Evolutionary conservation across 176 grass and related monocot genomes (phyloP).

Genomic region (Hsuehochloa calcarea): DNA sequence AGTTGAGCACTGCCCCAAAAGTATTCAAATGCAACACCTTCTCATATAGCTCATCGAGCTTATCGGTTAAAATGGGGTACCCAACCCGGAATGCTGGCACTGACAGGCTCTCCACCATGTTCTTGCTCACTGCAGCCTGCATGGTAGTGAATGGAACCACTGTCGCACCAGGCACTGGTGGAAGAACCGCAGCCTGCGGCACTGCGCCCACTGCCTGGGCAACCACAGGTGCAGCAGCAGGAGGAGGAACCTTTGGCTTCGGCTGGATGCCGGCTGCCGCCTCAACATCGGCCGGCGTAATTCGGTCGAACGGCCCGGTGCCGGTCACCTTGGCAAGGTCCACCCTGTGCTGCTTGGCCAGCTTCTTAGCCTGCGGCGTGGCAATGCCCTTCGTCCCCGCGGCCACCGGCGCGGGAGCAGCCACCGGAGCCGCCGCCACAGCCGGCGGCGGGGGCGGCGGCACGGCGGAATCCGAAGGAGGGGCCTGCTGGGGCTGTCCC

Average conservation of each 20-base stretch:
- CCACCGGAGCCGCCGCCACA: conserved; percentile 17
- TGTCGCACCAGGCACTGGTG: conserved; percentile 62
- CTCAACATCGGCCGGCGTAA: conserved; percentile 80
- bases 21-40: conserved; percentile 53
- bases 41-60: conserved; percentile 77
- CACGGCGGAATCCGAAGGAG: conserved; percentile 14
- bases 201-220: conserved; percentile 27
- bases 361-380: conserved; percentile 88
- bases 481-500: conserved; percentile 45
- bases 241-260: conserved; percentile 36
- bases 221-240: conserved; percentile 12
- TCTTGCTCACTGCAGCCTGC: conserved; percentile 89
- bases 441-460: neutral
- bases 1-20: neutral
- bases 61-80: conserved; percentile 71
- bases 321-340: conserved; percentile 70
- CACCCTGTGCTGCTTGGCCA: conserved; percentile 89
- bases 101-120: conserved; percentile 90
- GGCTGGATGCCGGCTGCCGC: conserved; percentile 75
- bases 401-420: conserved; percentile 21
- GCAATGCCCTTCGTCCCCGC: conserved; percentile 67
- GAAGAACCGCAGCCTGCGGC: conserved; percentile 41
- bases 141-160: conserved; percentile 84
- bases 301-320: conserved; percentile 67
- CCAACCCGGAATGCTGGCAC: conserved; percentile 84